These are phyloP conservation scores for Triticum aestivum DNA, from an alignment of 176 grass and related monocot genomes.

Conservation along the genomic window DNA sequence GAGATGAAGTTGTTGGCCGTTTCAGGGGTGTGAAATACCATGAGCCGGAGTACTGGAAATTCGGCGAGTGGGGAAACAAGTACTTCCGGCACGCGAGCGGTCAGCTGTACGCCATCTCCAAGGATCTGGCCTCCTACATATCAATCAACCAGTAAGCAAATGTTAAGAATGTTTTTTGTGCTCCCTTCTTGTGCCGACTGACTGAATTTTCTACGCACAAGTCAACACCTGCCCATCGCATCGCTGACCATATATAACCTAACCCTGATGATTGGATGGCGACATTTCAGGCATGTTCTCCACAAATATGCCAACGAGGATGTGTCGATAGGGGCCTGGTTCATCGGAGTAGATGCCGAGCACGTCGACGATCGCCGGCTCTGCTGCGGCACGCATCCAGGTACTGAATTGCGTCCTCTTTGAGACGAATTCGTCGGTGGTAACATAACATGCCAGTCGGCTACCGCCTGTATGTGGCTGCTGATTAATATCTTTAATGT, in stretches of 20 bases:
- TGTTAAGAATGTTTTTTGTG: too few relatives aligned
- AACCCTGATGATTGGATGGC: slow-evolving; percentile 1
- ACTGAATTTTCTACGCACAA: neutral
- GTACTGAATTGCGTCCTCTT: slow-evolving; percentile 17
- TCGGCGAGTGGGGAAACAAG: slow-evolving; percentile 59
- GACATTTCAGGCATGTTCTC: slow-evolving; percentile 57
- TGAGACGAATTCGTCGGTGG: neutral
- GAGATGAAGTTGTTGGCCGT: neutral
- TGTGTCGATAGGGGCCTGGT: slow-evolving; percentile 68
- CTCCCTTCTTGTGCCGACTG: neutral
- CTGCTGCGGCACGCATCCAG: slow-evolving; percentile 57
- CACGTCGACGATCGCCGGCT: slow-evolving; percentile 66
- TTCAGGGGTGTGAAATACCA: slow-evolving; percentile 56
- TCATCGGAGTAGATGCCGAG: slow-evolving; percentile 64
- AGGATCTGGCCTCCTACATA: slow-evolving; percentile 62
- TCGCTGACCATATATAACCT: neutral
- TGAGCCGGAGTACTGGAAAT: slow-evolving; percentile 72
- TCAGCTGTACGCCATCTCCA: slow-evolving; percentile 62
- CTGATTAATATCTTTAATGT: neutral
- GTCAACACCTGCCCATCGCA: neutral
- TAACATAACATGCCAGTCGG: neutral
- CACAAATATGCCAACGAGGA: slow-evolving; percentile 86
- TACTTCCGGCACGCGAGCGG: slow-evolving; percentile 58
- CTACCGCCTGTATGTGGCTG: neutral
- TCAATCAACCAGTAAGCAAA: slow-evolving; percentile 53